Percentiles rank a stretch among this genome's conserved stretches.
These are phyloP conservation scores for Chlamydomonas reinhardtii DNA, from an alignment of 163 green algal species.

Conservation along the genomic window DNA sequence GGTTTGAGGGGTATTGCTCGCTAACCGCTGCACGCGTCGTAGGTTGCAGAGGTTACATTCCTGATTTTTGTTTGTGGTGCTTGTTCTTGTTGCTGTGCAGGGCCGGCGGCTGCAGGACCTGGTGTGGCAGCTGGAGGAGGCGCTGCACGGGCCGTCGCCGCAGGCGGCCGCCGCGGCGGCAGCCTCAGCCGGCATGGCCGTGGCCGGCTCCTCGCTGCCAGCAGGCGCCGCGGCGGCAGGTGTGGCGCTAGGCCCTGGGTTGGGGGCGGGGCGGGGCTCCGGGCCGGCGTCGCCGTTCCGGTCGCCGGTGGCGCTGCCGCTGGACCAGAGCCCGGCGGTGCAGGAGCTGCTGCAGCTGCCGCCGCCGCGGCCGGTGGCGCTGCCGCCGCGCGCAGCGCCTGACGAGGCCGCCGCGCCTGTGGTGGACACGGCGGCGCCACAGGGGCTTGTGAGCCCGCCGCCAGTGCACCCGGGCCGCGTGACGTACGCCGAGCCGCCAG, in stretches of 20 bases:
- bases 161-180: neutral
- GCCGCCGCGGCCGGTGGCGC: neutral
- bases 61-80: too few relatives aligned
- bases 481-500: constrained; percentile 1
- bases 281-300: constrained; percentile 11
- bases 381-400: neutral
- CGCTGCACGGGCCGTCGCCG: constrained; percentile 42
- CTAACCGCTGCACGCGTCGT: too few relatives aligned
- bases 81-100: constrained; percentile 30
- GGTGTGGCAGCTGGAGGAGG: constrained; percentile 63
- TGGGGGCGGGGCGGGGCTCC: neutral
- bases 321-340: constrained; percentile 37
- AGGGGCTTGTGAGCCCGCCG: neutral
- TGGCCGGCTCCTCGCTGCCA: too few relatives aligned
- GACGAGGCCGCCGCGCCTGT: neutral
- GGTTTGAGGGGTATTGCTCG: too few relatives aligned
- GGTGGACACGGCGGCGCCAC: neutral
- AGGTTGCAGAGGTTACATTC: too few relatives aligned
- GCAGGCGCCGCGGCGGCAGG: too few relatives aligned
- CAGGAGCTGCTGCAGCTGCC: constrained; percentile 49
- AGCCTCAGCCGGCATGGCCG: neutral
- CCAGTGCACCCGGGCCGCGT: neutral
- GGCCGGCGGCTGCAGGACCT: constrained; percentile 63
- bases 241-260: neutral
- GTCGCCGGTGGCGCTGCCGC: neutral